Percentiles rank a stretch among this genome's conserved stretches.
Evolutionary conservation across 2,329 filamentous ascomycete species (phyloP).

Genomic region (Arthrobotrys musiformis): DNA sequence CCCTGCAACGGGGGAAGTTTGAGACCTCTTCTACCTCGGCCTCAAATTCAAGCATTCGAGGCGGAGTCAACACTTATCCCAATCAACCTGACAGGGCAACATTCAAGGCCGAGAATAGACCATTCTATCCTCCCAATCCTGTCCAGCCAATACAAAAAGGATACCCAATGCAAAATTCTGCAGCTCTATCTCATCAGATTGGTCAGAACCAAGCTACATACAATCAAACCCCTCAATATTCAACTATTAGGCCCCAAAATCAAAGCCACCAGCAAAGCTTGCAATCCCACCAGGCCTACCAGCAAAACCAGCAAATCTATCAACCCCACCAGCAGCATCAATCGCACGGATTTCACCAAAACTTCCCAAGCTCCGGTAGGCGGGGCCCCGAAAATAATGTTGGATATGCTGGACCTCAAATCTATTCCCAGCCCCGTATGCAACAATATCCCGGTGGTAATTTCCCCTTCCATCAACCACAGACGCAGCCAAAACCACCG

Average conservation of each 20-base stretch:
- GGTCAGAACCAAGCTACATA: neutral
- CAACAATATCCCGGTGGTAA: conserved; percentile 15
- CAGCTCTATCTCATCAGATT: neutral
- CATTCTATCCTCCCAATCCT: conserved; percentile 5
- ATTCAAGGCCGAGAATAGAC: neutral
- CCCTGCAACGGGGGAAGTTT: conserved; percentile 4
- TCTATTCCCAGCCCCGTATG: neutral
- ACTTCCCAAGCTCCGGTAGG: conserved; percentile 1
- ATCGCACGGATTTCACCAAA: too few relatives aligned
- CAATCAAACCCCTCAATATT: conserved; percentile 6
- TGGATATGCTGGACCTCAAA: neutral
- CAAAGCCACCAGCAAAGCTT: too few relatives aligned
- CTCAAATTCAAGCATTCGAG: too few relatives aligned
- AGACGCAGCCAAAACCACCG: conserved; percentile 7
- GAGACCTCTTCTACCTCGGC: too few relatives aligned
- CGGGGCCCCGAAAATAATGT: neutral
- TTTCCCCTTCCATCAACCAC: conserved; percentile 16
- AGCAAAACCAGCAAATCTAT: neutral
- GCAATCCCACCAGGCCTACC: neutral
- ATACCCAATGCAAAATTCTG: neutral
- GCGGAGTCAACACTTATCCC: neutral
- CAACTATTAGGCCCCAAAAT: neutral
- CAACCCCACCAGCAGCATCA: neutral
- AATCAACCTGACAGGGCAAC: neutral
- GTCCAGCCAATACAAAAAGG: conserved; percentile 6